Base-by-base conservation (phyloP, 2,329 filamentous ascomycete genomes). In the Penicillium sp. region DNA sequence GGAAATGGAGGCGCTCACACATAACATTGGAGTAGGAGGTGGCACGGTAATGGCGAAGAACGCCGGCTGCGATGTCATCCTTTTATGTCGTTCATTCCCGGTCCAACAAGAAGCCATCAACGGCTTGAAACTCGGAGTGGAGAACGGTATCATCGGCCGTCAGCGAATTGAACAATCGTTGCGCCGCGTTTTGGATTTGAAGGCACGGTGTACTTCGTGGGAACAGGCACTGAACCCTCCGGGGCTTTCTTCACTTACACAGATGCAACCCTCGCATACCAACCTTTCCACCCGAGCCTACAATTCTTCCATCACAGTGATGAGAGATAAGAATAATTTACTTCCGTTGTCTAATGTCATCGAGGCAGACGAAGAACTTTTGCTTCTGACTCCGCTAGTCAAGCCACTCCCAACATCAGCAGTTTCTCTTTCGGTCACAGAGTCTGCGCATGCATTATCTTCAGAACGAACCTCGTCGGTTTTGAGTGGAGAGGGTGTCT, bases 21-120 rank as follows among this genome's bases (percentile, higher is more conserved):
- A 95, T 64, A 94, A 96, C 61, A 93, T 97, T 43, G 91, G 91
- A n/a, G 89, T 98, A 17, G 89, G 91, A 58, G 91, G 93, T 35
- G 93, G 93, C 12, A 95, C 91, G 0, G 88, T 97, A 59, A 96
- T 96, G 89, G 93, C 93, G 3, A 87, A 96, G 44, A 93, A 95
- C 66, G 91, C 93, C 29, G 93, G 93, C 13, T 97, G 93, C 64
- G 93, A 98, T 67, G 75, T 97, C 46, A 82, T 96, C 5, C 78
- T 96, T 6, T 79, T 96, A 1, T 97, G 90, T 61, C 83, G 89
- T 39, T 89, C 88, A 6, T 94, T 89, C 59, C 83, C 87, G 33
- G 84, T 91, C 19, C 90, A 97, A 66, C 81, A 93, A 56, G 91
- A 97, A 69, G 91, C 90, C 7, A 87, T 98, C 62, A 87, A 85